Conservation (phyloP, 352 stramenopile species). For the Saprolegnia diclina region DNA sequence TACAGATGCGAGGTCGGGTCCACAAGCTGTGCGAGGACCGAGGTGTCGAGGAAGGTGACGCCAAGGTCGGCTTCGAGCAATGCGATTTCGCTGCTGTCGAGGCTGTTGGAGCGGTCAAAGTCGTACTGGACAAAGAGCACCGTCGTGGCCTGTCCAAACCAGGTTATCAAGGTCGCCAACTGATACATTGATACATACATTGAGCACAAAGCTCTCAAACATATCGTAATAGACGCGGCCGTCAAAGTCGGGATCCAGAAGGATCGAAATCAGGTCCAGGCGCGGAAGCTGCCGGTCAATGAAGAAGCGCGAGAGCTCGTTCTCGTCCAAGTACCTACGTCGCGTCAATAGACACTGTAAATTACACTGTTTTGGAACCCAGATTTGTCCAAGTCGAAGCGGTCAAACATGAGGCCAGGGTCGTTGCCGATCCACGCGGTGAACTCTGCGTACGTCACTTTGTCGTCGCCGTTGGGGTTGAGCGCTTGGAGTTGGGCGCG, state of each 20-base stretch:
- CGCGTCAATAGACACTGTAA: not conserved
- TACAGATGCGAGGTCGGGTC: conserved; percentile 27
- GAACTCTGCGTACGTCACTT: conserved; percentile 70
- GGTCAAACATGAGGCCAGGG: conserved; percentile 72
- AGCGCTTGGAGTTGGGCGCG: conserved; percentile 41
- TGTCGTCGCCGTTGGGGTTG: conserved; percentile 45
- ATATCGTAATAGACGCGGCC: conserved; percentile 68
- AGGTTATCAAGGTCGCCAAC: too few relatives aligned
- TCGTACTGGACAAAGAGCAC: conserved; percentile 75
- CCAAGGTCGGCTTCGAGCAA: conserved; percentile 65
- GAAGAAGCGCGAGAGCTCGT: conserved; percentile 59
- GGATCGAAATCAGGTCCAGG: conserved; percentile 54
- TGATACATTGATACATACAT: not conserved
- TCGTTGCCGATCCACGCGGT: conserved; percentile 61
- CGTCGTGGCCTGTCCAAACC: conserved; percentile 39
- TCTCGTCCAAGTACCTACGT: conserved; percentile 62
- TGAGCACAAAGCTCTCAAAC: conserved; percentile 27
- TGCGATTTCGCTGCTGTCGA: conserved; percentile 57
- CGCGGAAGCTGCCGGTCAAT: conserved; percentile 67
- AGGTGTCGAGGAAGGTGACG: conserved; percentile 36
- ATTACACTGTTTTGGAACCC: conserved; percentile 24
- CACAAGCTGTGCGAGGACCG: conserved; percentile 40
- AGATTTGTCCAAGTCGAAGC: conserved; percentile 80
- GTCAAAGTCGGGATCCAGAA: conserved; percentile 77
- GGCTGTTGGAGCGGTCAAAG: conserved; percentile 48